These are phyloP conservation scores for Rhizopus stolonifer DNA, from an alignment of 371 early-diverging fungal genomes.

Conservation along the genomic window DNA sequence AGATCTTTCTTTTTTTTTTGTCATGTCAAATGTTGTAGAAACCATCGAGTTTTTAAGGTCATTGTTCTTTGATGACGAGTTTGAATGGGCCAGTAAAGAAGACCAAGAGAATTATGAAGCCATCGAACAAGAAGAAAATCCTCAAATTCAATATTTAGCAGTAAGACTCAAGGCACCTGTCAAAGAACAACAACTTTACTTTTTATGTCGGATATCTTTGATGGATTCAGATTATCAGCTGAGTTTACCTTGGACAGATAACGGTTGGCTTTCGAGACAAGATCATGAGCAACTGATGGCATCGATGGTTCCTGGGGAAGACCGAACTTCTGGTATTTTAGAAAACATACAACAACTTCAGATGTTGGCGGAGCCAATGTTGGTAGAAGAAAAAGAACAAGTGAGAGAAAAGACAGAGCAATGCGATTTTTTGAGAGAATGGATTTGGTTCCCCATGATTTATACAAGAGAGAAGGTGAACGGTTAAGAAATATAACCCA, in stretches of 20 bases:
- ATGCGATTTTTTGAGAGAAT: slow-evolving; percentile 31
- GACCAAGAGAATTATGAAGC: slow-evolving; percentile 7
- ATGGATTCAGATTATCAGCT: slow-evolving; percentile 10
- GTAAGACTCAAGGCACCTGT: slow-evolving; percentile 22
- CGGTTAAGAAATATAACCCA: not conserved
- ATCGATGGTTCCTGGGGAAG: slow-evolving; percentile 7
- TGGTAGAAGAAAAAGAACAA: not conserved
- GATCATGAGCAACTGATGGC: slow-evolving; percentile 19
- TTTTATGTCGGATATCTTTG: slow-evolving; percentile 13
- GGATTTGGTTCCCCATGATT: slow-evolving; percentile 54
- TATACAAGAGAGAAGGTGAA: slow-evolving; percentile 46
- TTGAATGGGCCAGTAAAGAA: slow-evolving; percentile 10
- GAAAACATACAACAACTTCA: slow-evolving; percentile 32
- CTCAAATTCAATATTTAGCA: slow-evolving; percentile 1
- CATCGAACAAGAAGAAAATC: not conserved
- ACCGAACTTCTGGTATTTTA: slow-evolving; percentile 26
- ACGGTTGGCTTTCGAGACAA: slow-evolving; percentile 34
- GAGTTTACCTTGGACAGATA: slow-evolving; percentile 22
- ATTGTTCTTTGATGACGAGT: slow-evolving; percentile 26
- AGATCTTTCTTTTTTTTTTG: too few relatives aligned
- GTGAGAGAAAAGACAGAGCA: not conserved
- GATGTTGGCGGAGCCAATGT: slow-evolving; percentile 20
- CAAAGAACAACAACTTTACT: not conserved
- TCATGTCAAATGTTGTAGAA: slow-evolving; percentile 9
- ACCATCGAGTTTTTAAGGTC: slow-evolving; percentile 24